A percentile compares a stretch with the other conserved stretches of the same genome.
phyloP scores from a whole-genome alignment of 192 early-diverging fungal species.

The Coemansia umbellata region DNA sequence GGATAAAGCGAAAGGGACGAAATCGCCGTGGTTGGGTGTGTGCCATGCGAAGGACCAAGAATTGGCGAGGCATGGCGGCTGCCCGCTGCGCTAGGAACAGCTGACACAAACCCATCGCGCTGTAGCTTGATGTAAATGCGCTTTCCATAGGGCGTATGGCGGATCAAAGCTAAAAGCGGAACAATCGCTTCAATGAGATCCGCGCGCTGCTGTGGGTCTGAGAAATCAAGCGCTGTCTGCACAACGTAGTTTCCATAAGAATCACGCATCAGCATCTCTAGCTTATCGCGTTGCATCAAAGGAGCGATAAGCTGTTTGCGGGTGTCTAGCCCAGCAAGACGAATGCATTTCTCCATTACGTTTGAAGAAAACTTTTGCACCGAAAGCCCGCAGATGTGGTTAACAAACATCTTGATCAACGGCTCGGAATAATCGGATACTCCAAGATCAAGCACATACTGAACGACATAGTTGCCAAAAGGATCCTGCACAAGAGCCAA shows the following conservation, averaged over 20 bases:
- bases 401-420: slow-evolving; percentile 70
- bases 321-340: slow-evolving; percentile 67
- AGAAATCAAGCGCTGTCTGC: slow-evolving; percentile 82
- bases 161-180: slow-evolving; percentile 74
- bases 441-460: slow-evolving; percentile 82
- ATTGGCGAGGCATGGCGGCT: slow-evolving; percentile 49
- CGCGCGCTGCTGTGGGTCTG: slow-evolving; percentile 64
- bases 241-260: slow-evolving; percentile 91
- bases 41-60: slow-evolving; percentile 33
- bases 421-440: slow-evolving; percentile 64
- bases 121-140: slow-evolving; percentile 81
- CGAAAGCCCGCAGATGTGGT: slow-evolving; percentile 69
- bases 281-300: slow-evolving; percentile 64
- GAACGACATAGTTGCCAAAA: slow-evolving; percentile 91
- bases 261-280: slow-evolving; percentile 80
- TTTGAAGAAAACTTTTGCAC: slow-evolving; percentile 92
- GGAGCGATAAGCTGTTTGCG: slow-evolving; percentile 69
- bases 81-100: slow-evolving; percentile 39
- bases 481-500: slow-evolving; percentile 81
- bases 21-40: slow-evolving; percentile 24
- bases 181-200: slow-evolving; percentile 77
- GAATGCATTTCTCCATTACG: slow-evolving; percentile 92
- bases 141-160: slow-evolving; percentile 86
- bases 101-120: slow-evolving; percentile 50
- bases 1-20: slow-evolving; percentile 37